Base-by-base conservation (phyloP, 2,329 filamentous ascomycete genomes). In the Colletotrichum liaoningense region DNA sequence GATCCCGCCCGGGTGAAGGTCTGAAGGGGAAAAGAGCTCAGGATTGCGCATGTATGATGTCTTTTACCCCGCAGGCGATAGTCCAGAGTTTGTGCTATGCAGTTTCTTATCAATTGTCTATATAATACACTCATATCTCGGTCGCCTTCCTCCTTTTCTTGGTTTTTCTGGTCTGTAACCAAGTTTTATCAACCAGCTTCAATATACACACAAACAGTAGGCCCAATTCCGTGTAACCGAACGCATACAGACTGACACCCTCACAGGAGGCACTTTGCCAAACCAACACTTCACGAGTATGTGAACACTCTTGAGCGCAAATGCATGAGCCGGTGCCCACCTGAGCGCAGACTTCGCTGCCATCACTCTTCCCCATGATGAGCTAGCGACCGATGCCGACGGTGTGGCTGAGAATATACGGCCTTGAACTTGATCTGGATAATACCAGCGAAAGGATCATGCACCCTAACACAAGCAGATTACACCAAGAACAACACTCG, bases 401-500 rank as follows among this genome's bases (percentile, higher is more conserved):
- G 67, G 28, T 42, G 59, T 49, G 71, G 71, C 90, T 94, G 93
- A 96, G 93, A 97, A 92, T 91, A 97, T 93, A 97, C 94, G 94
- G 94, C 93, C 88, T 88, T 86, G 71, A 95, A 96, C 94, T 96
- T 96, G 94, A 96, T 95, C 94, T 94, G 93, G 94, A 95, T 96
- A 96, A 97, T 97, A 94, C 94, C 93, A 95, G 95, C 95, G 95
- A 95, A 97, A 97, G 95, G 93, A 97, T 97, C 95, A 97, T 97
- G 94, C 94, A 71, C 12, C 67, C 71, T 73, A 73, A 73, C 71
- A 71, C 14, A 54, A 71, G 56, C 49, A 73, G 71, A 66, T n/a
- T 49, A 49, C 28, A 55, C 19, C 24, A 14, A 26, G n/a, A 28
- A 26, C n/a, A 28, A n/a, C 12, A 28, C 6, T 3, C 16, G 49